Evolutionary conservation across 306 rosid species (phyloP).

Genomic region (Vigna reflexopilosa): DNA sequence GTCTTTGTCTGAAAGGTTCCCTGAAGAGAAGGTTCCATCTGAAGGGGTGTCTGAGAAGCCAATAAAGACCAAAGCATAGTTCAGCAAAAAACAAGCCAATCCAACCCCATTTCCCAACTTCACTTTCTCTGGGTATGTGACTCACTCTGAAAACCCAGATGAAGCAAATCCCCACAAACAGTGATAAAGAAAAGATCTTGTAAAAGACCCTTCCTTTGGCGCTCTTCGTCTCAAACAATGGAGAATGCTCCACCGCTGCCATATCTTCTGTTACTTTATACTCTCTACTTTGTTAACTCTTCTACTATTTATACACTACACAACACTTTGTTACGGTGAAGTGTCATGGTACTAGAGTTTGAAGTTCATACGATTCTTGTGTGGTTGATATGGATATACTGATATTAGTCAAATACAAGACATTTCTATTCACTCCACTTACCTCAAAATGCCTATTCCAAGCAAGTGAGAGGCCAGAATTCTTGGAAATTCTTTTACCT

Average conservation of each 20-base stretch:
- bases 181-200: conserved; percentile 47
- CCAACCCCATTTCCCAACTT: conserved; percentile 63
- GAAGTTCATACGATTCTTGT: too few species aligned
- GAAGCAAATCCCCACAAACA: conserved; percentile 57
- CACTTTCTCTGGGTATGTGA: conserved; percentile 49
- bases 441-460: too few species aligned
- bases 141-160: conserved; percentile 65
- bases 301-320: not conserved
- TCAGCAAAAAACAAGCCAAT: conserved; percentile 64
- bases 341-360: too few species aligned
- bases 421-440: too few species aligned
- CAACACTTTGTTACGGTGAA: not conserved
- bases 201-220: conserved; percentile 49
- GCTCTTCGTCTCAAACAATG: conserved; percentile 65
- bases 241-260: not conserved
- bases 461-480: too few species aligned
- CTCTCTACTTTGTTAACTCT: too few species aligned
- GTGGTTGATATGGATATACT: too few species aligned
- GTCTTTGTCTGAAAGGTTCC: conserved; percentile 56
- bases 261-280: not conserved
- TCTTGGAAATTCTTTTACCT: too few species aligned
- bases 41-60: conserved; percentile 61
- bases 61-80: conserved; percentile 76
- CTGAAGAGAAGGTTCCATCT: conserved; percentile 66
- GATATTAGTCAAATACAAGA: too few species aligned